Percentiles rank a stretch among this genome's conserved stretches.
Evolutionary conservation across 2,329 filamentous ascomycete species (phyloP).

Genomic region (Albophoma yamanashiensis): DNA sequence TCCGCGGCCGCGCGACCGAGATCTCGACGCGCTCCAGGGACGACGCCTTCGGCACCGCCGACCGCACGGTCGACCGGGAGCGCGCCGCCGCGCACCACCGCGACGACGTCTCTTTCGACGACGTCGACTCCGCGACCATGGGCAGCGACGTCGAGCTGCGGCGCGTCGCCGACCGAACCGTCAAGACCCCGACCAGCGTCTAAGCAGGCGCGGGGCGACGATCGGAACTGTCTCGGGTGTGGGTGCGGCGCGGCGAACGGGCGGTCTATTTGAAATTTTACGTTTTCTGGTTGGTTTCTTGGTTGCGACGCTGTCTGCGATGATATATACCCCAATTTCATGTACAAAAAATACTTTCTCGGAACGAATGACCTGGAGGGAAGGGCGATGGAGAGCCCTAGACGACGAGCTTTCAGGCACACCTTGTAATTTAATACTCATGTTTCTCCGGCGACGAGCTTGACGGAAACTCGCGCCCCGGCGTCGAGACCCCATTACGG

Average conservation of each 20-base stretch:
- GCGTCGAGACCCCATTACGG: too few species aligned
- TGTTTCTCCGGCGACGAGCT: background rate
- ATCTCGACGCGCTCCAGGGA: background rate
- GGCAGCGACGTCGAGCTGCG: constrained; percentile 23
- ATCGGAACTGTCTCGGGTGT: background rate
- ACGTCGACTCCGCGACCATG: constrained; percentile 16
- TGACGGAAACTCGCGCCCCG: background rate
- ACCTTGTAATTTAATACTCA: background rate
- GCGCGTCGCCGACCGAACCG: constrained; percentile 12
- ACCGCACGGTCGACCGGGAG: constrained; percentile 3
- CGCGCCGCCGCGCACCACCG: background rate
- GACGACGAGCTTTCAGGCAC: background rate
- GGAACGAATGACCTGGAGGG: background rate
- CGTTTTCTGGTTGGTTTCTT: background rate
- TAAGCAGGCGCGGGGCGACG: constrained; percentile 1
- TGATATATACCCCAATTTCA: background rate
- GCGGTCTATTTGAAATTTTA: background rate
- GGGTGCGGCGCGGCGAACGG: background rate
- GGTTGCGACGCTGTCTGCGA: background rate
- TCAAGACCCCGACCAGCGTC: constrained; percentile 13
- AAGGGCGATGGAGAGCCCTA: background rate
- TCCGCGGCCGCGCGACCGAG: background rate
- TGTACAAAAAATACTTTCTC: background rate
- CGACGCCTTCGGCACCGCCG: constrained; percentile 1
- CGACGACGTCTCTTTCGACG: constrained; percentile 13